Percentiles rank a stretch among this genome's conserved stretches.
Conservation (phyloP, 805 yeast species). For the Ogataea naganishii region DNA sequence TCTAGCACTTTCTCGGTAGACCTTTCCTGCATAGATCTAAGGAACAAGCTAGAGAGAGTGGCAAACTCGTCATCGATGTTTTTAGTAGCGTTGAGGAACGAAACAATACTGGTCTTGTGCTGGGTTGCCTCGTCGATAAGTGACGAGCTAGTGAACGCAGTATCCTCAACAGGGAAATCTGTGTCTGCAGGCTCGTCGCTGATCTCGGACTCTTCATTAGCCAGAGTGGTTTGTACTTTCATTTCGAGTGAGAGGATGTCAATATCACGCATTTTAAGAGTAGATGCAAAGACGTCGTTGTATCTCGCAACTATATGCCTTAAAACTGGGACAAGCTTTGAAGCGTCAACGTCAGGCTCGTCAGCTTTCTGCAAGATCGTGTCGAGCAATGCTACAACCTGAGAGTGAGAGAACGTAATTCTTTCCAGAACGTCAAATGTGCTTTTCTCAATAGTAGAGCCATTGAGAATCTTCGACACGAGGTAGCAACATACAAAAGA, state of each 20-base stretch:
- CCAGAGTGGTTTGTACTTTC: constrained; percentile 57
- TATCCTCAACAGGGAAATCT: constrained; percentile 18
- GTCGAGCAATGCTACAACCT: constrained; percentile 13
- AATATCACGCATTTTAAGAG: constrained; percentile 26
- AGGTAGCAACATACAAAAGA: constrained; percentile 21
- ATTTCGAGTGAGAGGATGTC: constrained; percentile 47
- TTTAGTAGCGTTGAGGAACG: constrained; percentile 27
- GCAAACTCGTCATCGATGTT: constrained; percentile 31
- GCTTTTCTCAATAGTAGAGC: constrained; percentile 4
- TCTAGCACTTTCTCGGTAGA: constrained; percentile 11
- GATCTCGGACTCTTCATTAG: constrained; percentile 19
- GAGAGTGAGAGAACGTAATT: constrained; percentile 10
- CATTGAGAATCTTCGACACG: constrained; percentile 14
- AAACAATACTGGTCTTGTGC: constrained; percentile 10
- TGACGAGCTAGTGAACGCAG: constrained; percentile 15
- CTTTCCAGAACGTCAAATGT: constrained; percentile 5
- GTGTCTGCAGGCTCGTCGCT: constrained; percentile 21
- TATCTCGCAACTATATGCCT: constrained; percentile 27
- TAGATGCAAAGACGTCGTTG: constrained; percentile 29
- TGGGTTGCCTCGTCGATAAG: constrained; percentile 14
- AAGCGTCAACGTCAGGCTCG: constrained; percentile 6
- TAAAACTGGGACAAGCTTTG: constrained; percentile 25
- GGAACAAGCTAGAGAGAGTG: constrained; percentile 31
- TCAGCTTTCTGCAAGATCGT: constrained; percentile 13
- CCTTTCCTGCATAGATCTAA: constrained; percentile 28